phyloP scores from a whole-genome alignment of 345 rosid species.

The Hibiscus trionum region DNA sequence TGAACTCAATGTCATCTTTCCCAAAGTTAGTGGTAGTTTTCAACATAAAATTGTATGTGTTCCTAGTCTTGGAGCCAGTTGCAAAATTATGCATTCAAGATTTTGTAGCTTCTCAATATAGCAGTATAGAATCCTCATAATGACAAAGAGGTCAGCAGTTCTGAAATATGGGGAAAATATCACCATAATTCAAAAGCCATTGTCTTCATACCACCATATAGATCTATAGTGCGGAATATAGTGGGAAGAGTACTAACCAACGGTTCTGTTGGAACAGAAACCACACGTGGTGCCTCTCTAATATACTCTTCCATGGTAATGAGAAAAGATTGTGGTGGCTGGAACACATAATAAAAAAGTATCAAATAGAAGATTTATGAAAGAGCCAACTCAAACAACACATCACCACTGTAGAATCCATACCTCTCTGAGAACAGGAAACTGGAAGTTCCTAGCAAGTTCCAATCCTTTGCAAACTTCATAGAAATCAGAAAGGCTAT shows the following conservation, averaged over 20 bases:
- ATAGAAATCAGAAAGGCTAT: constrained; percentile 81
- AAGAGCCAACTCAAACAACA: neutral
- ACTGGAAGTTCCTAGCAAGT: constrained; percentile 96
- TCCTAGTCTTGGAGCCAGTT: neutral
- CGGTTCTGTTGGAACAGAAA: constrained; percentile 64
- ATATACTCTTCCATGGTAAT: constrained; percentile 96
- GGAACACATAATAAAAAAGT: constrained; percentile 5
- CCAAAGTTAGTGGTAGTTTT: neutral
- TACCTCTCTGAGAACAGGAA: constrained; percentile 94
- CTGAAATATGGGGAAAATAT: neutral
- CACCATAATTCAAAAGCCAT: neutral
- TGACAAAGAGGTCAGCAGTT: neutral
- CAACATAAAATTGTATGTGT: neutral
- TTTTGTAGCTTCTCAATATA: neutral
- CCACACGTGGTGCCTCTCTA: constrained; percentile 86
- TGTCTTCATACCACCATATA: neutral
- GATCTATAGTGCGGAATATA: neutral
- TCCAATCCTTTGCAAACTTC: constrained; percentile 94
- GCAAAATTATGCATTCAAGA: neutral
- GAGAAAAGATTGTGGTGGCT: constrained; percentile 98
- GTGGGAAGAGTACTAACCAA: constrained; percentile 40
- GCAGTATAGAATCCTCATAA: neutral
- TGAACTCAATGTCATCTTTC: neutral
- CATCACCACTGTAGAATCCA: constrained; percentile 6
- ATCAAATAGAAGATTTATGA: neutral